These are phyloP conservation scores for Fusarium praegraminearum DNA, from an alignment of 2,329 filamentous ascomycete species.

Conservation along the genomic window DNA sequence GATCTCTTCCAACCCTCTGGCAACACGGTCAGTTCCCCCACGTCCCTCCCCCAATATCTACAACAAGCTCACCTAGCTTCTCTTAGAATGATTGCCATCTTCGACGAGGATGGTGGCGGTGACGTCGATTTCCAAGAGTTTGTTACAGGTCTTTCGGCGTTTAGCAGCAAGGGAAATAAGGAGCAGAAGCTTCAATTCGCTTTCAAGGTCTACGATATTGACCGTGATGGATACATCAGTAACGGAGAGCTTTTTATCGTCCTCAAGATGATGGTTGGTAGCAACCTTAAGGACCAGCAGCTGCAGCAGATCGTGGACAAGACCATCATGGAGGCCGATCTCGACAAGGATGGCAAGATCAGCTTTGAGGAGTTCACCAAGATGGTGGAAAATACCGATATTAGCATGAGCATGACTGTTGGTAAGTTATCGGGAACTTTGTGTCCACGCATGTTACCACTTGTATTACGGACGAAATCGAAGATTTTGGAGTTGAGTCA, in stretches of 20 bases:
- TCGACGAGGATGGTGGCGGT: conserved; percentile 97
- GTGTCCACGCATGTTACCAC: neutral
- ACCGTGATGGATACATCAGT: conserved; percentile 97
- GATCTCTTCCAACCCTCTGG: conserved; percentile 96
- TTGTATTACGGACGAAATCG: neutral
- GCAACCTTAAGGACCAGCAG: conserved; percentile 98
- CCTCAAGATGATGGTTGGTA: conserved; percentile 99
- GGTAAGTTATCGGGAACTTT: conserved; percentile 60
- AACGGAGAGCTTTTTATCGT: conserved; percentile 99
- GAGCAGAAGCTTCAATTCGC: conserved; percentile 98
- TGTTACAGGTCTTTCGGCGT: conserved; percentile 92
- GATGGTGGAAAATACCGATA: conserved; percentile 96
- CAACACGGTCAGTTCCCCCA: conserved; percentile 76
- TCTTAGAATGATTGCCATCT: conserved; percentile 96
- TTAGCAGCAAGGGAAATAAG: conserved; percentile 98
- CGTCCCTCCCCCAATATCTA: neutral
- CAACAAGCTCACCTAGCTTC: conserved; percentile 18
- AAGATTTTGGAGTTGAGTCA: neutral
- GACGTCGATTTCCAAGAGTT: conserved; percentile 99
- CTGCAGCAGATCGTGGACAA: conserved; percentile 99
- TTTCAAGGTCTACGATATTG: conserved; percentile 99
- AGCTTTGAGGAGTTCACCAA: conserved; percentile 99
- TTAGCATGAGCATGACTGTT: conserved; percentile 80
- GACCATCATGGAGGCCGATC: conserved; percentile 99
- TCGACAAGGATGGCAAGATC: conserved; percentile 96